Evolutionary conservation across 257 asterid species (phyloP).

Genomic region (Solanum infundibuliforme): DNA sequence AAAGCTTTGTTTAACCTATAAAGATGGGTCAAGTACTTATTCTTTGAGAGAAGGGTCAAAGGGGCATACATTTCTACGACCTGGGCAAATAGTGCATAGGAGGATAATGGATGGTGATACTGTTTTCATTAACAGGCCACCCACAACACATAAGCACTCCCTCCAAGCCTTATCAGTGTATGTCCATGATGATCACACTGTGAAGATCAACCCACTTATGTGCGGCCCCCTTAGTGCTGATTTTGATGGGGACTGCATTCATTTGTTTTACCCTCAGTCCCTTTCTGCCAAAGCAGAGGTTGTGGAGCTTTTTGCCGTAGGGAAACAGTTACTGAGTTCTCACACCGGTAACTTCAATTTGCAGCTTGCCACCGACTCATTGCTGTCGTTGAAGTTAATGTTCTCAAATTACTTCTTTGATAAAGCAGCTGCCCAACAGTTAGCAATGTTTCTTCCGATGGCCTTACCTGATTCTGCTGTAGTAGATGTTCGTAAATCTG

Average conservation of each 20-base stretch:
- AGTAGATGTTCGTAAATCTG: slow-evolving; percentile 32
- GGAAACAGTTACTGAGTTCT: slow-evolving; percentile 89
- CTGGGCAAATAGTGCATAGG: slow-evolving; percentile 86
- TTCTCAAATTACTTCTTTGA: slow-evolving; percentile 39
- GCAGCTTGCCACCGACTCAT: slow-evolving; percentile 75
- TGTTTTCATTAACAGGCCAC: slow-evolving; percentile 90
- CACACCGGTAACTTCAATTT: slow-evolving; percentile 94
- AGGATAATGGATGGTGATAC: slow-evolving; percentile 94
- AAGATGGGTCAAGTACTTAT: slow-evolving; percentile 66
- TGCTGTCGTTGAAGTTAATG: slow-evolving; percentile 59
- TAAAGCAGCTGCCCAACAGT: slow-evolving; percentile 55
- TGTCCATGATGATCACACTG: slow-evolving; percentile 82
- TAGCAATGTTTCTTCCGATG: slow-evolving; percentile 66
- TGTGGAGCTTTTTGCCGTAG: slow-evolving; percentile 85
- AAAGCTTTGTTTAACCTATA: slow-evolving; percentile 69
- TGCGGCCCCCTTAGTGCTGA: slow-evolving; percentile 97
- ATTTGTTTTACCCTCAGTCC: slow-evolving; percentile 87
- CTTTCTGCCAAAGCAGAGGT: slow-evolving; percentile 96
- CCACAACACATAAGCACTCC: slow-evolving; percentile 96
- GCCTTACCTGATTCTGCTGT: slow-evolving; percentile 50
- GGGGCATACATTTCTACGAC: slow-evolving; percentile 83
- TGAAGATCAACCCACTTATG: slow-evolving; percentile 86
- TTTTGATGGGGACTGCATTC: slow-evolving; percentile 93
- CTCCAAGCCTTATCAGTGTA: slow-evolving; percentile 81
- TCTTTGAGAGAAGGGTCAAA: slow-evolving; percentile 91